Percentiles rank a stretch among this genome's conserved stretches.
phyloP scores from a whole-genome alignment of 164 flowering plant species.

The Stephania yunnanensis region DNA sequence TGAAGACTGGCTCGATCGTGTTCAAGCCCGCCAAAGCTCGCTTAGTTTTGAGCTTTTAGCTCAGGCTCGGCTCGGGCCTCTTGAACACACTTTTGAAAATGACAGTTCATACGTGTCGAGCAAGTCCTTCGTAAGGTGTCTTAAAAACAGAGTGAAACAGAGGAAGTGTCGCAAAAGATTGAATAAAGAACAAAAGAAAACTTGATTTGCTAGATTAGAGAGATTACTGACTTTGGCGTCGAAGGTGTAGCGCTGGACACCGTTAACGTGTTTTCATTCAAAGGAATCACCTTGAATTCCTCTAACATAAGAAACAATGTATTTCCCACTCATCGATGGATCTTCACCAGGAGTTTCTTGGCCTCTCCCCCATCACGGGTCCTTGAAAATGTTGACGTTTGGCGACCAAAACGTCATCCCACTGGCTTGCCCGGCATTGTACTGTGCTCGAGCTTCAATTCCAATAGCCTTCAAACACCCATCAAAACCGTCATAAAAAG shows the following conservation, averaged over 20 bases:
- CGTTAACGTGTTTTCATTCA: constrained; percentile 36
- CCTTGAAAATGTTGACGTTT: constrained; percentile 78
- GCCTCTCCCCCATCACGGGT: constrained; percentile 99
- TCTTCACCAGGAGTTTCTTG: constrained; percentile 97
- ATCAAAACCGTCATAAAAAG: not conserved
- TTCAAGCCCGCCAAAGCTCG: no score
- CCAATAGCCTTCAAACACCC: constrained; percentile 45
- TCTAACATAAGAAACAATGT: constrained; percentile 68
- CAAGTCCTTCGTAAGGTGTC: constrained; percentile 42
- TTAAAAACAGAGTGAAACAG: not conserved
- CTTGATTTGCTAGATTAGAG: no score
- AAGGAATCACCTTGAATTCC: constrained; percentile 80
- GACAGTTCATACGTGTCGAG: constrained; percentile 92
- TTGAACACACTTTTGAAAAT: constrained; percentile 60
- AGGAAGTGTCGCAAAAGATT: no score
- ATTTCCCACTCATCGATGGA: constrained; percentile 48
- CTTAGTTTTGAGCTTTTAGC: no score
- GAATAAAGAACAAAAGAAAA: no score
- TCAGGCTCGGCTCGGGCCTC: constrained; percentile 39
- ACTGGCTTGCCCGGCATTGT: constrained; percentile 69
- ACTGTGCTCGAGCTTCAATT: constrained; percentile 72
- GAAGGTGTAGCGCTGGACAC: constrained; percentile 49
- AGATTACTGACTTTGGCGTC: constrained; percentile 52
- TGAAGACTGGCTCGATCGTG: no score
- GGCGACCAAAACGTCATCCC: constrained; percentile 99